These are phyloP conservation scores for Isoetes engelmannii DNA, from an alignment of 83 land plant genomes.

Conservation along the genomic window DNA sequence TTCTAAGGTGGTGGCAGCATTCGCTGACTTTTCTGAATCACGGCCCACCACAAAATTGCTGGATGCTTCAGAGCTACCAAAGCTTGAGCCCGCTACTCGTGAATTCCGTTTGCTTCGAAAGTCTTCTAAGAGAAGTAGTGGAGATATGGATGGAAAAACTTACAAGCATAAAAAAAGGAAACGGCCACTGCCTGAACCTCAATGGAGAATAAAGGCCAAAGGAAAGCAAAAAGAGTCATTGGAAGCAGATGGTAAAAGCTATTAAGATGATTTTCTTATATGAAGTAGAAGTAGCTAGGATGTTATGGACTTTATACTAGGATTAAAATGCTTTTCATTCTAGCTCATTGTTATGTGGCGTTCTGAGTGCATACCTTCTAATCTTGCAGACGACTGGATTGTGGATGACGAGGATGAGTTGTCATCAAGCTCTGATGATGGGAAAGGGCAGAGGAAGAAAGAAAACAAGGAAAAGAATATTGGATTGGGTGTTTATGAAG, in stretches of 20 bases:
- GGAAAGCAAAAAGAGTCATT: background rate
- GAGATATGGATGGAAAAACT: conserved; percentile 16
- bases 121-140: conserved; percentile 13
- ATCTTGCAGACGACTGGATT: conserved; percentile 15
- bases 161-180: conserved; percentile 28
- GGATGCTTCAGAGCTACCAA: conserved; percentile 58
- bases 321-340: no score
- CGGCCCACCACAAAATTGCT: conserved; percentile 78
- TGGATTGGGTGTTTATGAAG: conserved; percentile 27
- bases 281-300: no score
- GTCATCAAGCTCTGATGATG: background rate
- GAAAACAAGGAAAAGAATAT: conserved; percentile 28
- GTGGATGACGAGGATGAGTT: conserved; percentile 11
- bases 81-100: conserved; percentile 62
- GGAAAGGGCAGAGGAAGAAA: conserved; percentile 2
- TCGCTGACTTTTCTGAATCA: conserved; percentile 54
- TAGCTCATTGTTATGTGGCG: no score
- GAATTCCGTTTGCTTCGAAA: conserved; percentile 60
- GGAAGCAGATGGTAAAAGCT: no score
- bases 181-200: conserved; percentile 64
- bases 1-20: conserved; percentile 47
- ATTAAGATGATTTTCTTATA: no score
- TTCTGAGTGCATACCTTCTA: background rate
- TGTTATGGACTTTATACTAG: no score
- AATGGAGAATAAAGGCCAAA: conserved; percentile 50